A percentile compares a stretch with the other conserved stretches of the same genome.
These are phyloP conservation scores for Cyclotella baltica DNA, from an alignment of 108 stramenopile species.

Conservation along the genomic window DNA sequence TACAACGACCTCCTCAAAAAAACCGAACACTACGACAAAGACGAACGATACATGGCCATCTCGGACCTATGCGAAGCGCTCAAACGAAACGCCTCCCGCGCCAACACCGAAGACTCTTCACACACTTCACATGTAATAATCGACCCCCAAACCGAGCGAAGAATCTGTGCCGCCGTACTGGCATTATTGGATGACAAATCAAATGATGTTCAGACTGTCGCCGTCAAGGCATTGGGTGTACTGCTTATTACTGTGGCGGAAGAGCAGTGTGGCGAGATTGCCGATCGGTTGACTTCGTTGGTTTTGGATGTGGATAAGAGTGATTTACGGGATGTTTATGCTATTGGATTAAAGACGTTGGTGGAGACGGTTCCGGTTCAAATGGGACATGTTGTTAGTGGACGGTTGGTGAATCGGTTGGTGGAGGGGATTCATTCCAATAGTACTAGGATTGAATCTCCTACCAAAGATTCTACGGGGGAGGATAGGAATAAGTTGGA, in stretches of 20 bases:
- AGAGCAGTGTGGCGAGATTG: conserved; percentile 90
- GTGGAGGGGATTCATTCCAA: conserved; percentile 77
- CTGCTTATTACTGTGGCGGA: conserved; percentile 95
- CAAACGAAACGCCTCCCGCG: conserved; percentile 64
- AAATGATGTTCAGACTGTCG: conserved; percentile 97
- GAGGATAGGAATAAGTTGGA: conserved; percentile 22
- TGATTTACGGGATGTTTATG: conserved; percentile 97
- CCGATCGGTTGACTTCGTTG: conserved; percentile 90
- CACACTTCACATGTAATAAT: conserved; percentile 21
- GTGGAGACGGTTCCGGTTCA: conserved; percentile 88
- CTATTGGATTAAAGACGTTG: conserved; percentile 97
- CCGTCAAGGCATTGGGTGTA: conserved; percentile 95
- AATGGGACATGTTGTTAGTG: conserved; percentile 87
- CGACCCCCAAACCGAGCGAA: conserved; percentile 84
- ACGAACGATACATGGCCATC: conserved; percentile 99
- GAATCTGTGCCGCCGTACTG: conserved; percentile 93
- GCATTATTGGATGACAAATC: conserved; percentile 92
- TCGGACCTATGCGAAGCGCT: conserved; percentile 95
- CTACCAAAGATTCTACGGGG: neutral
- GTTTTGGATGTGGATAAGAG: conserved; percentile 90
- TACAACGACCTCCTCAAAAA: conserved; percentile 80
- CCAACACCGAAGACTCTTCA: conserved; percentile 27
- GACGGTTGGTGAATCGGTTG: conserved; percentile 76
- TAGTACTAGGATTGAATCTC: conserved; percentile 8
- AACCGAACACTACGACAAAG: conserved; percentile 83